Base-by-base conservation (phyloP, 2,329 filamentous ascomycete genomes). In the Westerdykella sp. region DNA sequence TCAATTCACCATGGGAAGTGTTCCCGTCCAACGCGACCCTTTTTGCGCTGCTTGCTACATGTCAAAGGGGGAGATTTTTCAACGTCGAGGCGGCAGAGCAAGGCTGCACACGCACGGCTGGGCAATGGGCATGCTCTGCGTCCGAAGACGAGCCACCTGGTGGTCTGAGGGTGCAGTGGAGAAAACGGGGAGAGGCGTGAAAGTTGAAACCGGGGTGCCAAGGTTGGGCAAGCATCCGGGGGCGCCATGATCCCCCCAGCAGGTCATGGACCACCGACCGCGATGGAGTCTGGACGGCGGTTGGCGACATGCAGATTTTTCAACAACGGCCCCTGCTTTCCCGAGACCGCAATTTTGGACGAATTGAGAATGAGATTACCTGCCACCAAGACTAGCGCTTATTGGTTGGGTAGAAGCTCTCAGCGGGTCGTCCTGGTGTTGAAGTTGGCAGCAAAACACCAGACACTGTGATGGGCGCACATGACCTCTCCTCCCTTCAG, bases 151-250 rank as follows among this genome's bases (percentile, higher is more conserved):
- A 28, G 25, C 25, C 25, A 28, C 13, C 18, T 35, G 34, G 34
- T 46, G 42, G 34, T 14, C 16, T 43, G 32, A 41, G 34, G 34
- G 35, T 37, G 45, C 41, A 44, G 48, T 51, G 56, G 52, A 51
- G 50, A 40, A 42, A 46, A 46, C 48, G 44, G 51, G 54, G 54
- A 53, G 51, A 50, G 52, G 48, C 44, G 7, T 35, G 32, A 13
- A 14, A 49, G 48, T 46, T 54, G 57, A 63, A 50, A 52, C 55
- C 56, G 60, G 56, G 59, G 48, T 44, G 47, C 57, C 51, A 62
- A 61, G 57, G 49, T 48, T 41, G 45, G 42, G 48, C 50, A 62
- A 63, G 56, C 57, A 55, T 46, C 51, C 46, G 37, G 34, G 43
- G 37, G 3, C 6, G 15, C n/a, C 32, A 35, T 13, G 25, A 28